Percentiles rank a stretch among this genome's conserved stretches.
Conservation (phyloP, 805 yeast species). For the Hanseniaspora vineae region DNA sequence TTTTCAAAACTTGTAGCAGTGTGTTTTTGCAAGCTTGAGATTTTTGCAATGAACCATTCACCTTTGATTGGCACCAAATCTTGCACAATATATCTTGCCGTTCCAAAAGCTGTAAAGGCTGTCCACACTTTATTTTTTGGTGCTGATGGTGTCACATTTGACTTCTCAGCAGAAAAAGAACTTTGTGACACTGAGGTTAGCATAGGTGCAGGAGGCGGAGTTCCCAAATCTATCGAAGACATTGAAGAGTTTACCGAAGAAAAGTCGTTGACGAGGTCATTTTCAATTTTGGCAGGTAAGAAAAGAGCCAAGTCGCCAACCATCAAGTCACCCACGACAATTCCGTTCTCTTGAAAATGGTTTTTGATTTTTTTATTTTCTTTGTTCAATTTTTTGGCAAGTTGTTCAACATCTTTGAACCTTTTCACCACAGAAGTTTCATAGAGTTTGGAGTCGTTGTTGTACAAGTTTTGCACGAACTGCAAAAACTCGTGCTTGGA, state of each 20-base stretch:
- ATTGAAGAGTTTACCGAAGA: conserved; percentile 9
- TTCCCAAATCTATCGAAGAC: conserved; percentile 11
- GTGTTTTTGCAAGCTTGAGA: conserved; percentile 42
- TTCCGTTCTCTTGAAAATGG: conserved; percentile 27
- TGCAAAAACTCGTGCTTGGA: conserved; percentile 7
- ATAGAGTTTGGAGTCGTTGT: conserved; percentile 13
- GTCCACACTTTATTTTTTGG: conserved; percentile 67
- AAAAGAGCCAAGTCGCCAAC: conserved; percentile 72
- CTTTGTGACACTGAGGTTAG: conserved; percentile 1
- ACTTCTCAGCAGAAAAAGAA: conserved; percentile 10
- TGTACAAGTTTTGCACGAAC: conserved; percentile 17
- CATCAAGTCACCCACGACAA: conserved; percentile 56
- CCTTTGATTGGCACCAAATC: conserved; percentile 29
- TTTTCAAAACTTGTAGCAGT: conserved; percentile 37
- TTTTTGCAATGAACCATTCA: conserved; percentile 78
- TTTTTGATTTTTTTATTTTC: conserved; percentile 44
- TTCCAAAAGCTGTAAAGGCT: conserved; percentile 74
- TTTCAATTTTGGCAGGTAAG: conserved; percentile 57
- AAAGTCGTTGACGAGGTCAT: conserved; percentile 7
- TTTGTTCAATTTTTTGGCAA: conserved; percentile 75
- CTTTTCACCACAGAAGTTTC: conserved; percentile 48
- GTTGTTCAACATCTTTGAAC: conserved; percentile 77
- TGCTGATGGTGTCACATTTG: conserved; percentile 1
- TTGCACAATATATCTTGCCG: conserved; percentile 69
- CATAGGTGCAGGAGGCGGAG: not conserved